Conservation (phyloP, 306 rosid genomes). For the Gastrolobium villosum region DNA sequence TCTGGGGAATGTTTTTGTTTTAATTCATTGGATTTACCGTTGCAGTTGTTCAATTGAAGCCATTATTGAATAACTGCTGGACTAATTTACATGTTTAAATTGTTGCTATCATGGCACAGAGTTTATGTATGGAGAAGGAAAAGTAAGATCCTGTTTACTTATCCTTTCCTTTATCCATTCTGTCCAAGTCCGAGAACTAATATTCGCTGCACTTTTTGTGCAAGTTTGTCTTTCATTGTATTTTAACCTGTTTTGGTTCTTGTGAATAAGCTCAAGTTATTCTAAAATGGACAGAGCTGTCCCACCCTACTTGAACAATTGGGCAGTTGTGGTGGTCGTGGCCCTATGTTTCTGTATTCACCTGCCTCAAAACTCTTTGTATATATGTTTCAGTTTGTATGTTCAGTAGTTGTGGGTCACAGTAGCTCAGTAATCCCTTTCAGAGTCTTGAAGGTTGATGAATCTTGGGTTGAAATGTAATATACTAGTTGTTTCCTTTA, state of each 20-base stretch:
- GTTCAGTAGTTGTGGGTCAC: background rate
- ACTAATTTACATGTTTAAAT: constrained; percentile 4
- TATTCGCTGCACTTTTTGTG: background rate
- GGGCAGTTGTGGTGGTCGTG: background rate
- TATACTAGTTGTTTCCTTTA: too few species aligned
- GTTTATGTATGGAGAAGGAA: background rate
- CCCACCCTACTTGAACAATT: background rate
- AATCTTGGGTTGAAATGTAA: background rate
- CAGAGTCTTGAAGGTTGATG: background rate
- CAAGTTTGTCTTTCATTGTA: background rate
- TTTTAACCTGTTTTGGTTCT: background rate
- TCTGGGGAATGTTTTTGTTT: constrained; percentile 13
- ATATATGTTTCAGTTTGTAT: background rate
- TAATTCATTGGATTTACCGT: constrained; percentile 30
- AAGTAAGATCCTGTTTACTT: background rate
- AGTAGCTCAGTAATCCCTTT: background rate
- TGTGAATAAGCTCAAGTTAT: background rate
- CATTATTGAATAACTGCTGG: background rate
- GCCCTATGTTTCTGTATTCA: background rate
- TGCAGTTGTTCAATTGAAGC: constrained; percentile 10
- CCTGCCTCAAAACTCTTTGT: background rate
- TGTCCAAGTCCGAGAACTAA: background rate
- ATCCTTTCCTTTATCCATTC: constrained; percentile 7
- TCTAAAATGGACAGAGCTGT: background rate
- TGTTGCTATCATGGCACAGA: constrained; percentile 15